These are phyloP conservation scores for Verticillium zaregamsianum DNA, from an alignment of 2,329 filamentous ascomycete genomes.

Conservation along the genomic window DNA sequence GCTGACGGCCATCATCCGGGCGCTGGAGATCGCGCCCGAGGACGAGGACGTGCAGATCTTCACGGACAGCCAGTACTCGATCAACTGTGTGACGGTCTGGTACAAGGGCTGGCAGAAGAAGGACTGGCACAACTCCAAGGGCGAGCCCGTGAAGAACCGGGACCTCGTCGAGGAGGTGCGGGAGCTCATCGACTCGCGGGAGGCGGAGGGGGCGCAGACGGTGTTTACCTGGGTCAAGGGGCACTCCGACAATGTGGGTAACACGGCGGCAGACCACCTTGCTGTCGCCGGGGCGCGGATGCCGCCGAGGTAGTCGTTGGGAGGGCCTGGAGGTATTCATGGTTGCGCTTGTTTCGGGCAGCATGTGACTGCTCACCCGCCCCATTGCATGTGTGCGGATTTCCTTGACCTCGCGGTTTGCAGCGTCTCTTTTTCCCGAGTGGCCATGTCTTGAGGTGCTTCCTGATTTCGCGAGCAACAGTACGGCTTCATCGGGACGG, in stretches of 20 bases:
- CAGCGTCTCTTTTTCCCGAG: neutral
- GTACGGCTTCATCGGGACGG: too few relatives aligned
- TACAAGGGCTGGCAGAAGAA: conserved; percentile 70
- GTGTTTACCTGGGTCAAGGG: conserved; percentile 88
- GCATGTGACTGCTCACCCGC: neutral
- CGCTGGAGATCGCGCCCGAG: conserved; percentile 69
- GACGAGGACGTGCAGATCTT: conserved; percentile 70
- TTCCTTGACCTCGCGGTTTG: neutral
- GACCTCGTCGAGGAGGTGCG: conserved; percentile 66
- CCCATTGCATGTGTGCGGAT: neutral
- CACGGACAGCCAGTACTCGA: conserved; percentile 88
- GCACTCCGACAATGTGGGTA: conserved; percentile 69
- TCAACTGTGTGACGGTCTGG: conserved; percentile 86
- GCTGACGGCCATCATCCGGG: conserved; percentile 79
- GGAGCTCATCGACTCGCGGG: conserved; percentile 59
- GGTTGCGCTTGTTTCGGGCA: neutral
- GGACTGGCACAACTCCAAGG: conserved; percentile 69
- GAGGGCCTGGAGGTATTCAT: neutral
- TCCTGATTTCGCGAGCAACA: neutral
- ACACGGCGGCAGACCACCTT: conserved; percentile 73
- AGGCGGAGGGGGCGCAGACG: conserved; percentile 55
- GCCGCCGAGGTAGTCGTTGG: conserved; percentile 3
- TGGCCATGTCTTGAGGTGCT: neutral
- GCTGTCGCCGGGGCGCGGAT: conserved; percentile 51
- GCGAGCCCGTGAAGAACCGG: conserved; percentile 76